phyloP scores from a whole-genome alignment of 129 eudicot species.

The Logfia minima region DNA sequence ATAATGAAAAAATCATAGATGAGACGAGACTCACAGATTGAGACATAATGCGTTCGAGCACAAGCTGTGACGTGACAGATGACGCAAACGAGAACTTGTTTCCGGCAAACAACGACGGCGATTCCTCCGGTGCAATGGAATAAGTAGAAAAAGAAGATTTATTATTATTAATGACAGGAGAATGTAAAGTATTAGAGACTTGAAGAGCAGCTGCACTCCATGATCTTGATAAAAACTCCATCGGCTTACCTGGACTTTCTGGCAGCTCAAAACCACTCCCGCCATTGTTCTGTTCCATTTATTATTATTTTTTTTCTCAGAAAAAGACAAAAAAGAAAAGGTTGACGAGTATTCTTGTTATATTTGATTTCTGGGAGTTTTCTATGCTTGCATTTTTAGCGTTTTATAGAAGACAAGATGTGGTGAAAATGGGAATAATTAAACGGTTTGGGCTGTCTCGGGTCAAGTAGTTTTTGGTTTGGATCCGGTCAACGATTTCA shows the following conservation, averaged over 20 bases:
- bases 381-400: constrained; percentile 11
- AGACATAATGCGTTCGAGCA: constrained; percentile 95
- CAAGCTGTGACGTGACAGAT: constrained; percentile 88
- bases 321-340: background rate
- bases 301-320: background rate
- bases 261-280: constrained; percentile 61
- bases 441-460: background rate
- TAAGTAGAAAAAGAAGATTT: constrained; percentile 23
- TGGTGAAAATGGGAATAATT: background rate
- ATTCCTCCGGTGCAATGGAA: constrained; percentile 29
- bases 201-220: constrained; percentile 94
- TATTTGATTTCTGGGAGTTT: constrained; percentile 20
- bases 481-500: constrained; percentile 25
- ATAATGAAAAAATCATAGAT: background rate
- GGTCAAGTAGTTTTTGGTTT: background rate
- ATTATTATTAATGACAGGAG: constrained; percentile 26
- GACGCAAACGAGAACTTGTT: constrained; percentile 93
- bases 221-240: constrained; percentile 90
- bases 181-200: constrained; percentile 62
- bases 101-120: constrained; percentile 56
- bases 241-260: constrained; percentile 84
- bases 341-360: background rate
- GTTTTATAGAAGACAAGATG: constrained; percentile 14
- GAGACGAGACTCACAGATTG: constrained; percentile 60
- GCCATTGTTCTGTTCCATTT: constrained; percentile 58